Percentiles rank a stretch among this genome's conserved stretches.
phyloP scores from a whole-genome alignment of 2,329 filamentous ascomycete genomes.

The Celoporthe dispersa region DNA sequence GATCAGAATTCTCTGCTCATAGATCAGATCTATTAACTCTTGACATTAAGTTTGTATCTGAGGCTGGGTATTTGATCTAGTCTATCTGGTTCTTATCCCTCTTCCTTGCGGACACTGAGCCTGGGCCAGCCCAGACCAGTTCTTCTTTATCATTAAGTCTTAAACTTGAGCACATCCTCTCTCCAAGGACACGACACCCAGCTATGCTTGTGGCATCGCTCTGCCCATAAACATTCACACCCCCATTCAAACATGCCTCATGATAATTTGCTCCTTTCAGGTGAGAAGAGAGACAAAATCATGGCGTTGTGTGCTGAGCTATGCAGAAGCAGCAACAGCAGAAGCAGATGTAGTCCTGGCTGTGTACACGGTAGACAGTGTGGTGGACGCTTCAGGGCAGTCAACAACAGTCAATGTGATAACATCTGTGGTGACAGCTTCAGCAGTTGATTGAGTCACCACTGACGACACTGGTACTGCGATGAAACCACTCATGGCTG shows the following conservation, averaged over 20 bases:
- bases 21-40: not conserved
- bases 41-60: not conserved
- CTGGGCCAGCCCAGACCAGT: not conserved
- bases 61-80: not conserved
- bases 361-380: conserved; percentile 3
- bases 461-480: not conserved
- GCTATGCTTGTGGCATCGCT: not conserved
- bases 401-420: not conserved
- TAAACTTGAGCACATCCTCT: not conserved
- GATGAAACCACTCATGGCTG: not conserved
- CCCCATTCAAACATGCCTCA: not conserved
- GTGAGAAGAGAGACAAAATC: not conserved
- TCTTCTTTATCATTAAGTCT: not conserved
- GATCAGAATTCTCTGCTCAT: no score
- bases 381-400: not conserved
- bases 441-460: not conserved
- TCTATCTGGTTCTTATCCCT: not conserved
- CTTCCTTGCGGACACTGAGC: not conserved
- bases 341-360: not conserved
- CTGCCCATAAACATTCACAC: not conserved
- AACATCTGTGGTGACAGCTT: not conserved
- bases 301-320: not conserved
- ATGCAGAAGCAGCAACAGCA: not conserved
- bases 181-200: not conserved
- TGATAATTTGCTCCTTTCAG: not conserved